Conservation (phyloP, 129 eudicot genomes). For the Heracleum sosnowskyi region DNA sequence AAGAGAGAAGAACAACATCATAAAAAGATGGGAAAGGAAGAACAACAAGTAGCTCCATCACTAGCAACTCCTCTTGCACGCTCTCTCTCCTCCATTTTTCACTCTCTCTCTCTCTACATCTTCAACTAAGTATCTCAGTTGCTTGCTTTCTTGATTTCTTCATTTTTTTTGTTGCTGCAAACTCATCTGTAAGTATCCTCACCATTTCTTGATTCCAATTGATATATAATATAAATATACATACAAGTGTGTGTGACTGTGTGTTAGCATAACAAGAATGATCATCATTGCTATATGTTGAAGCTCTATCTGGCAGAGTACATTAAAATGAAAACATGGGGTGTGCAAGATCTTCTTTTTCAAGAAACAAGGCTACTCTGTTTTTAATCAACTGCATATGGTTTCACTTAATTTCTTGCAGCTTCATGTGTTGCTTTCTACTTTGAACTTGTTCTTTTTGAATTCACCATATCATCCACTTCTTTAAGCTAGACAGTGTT, state of each 20-base stretch:
- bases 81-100: not conserved
- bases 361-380: not conserved
- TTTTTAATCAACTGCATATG: not conserved
- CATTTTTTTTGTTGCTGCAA: not conserved
- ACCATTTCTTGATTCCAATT: not conserved
- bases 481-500: not conserved
- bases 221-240: too few species aligned
- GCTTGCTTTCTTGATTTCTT: not conserved
- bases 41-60: slow-evolving; percentile 29
- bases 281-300: not conserved
- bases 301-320: not conserved
- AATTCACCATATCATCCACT: not conserved
- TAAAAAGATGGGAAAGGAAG: slow-evolving; percentile 48
- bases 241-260: not conserved
- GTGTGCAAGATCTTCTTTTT: slow-evolving; percentile 2
- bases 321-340: not conserved
- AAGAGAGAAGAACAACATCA: slow-evolving; percentile 17
- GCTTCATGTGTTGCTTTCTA: not conserved
- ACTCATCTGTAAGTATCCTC: slow-evolving; percentile 4
- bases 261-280: not conserved
- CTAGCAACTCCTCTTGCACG: slow-evolving; percentile 8
- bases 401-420: not conserved
- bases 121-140: not conserved
- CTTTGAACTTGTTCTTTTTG: not conserved
- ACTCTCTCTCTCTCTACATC: not conserved